Evolutionary conservation across 345 rosid species (phyloP).

Genomic region (rapeseed (Brassica napus)): Da-Ae NC_063440.1:18818001-18818500

Average conservation of each 20-base stretch:
- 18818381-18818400: conserved; percentile 24
- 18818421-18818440: conserved; percentile 6
- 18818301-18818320: conserved; percentile 32
- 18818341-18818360: background rate
- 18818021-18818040: background rate
- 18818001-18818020: background rate
- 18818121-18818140: background rate
- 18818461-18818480: background rate
- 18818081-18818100: background rate
- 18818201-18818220: background rate
- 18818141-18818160: background rate
- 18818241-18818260: conserved; percentile 21
- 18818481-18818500: background rate
- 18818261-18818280: conserved; percentile 21
- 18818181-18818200: background rate
- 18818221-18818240: conserved; percentile 23
- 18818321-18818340: conserved; percentile 17
- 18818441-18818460: conserved; percentile 6
- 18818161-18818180: background rate
- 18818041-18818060: background rate
- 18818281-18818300: conserved; percentile 31
- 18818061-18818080: background rate
- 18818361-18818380: conserved; percentile 9
- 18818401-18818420: background rate
- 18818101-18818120: background rate